Base-by-base conservation (phyloP, 345 rosid genomes). In the Hypericum androsaemum region DNA sequence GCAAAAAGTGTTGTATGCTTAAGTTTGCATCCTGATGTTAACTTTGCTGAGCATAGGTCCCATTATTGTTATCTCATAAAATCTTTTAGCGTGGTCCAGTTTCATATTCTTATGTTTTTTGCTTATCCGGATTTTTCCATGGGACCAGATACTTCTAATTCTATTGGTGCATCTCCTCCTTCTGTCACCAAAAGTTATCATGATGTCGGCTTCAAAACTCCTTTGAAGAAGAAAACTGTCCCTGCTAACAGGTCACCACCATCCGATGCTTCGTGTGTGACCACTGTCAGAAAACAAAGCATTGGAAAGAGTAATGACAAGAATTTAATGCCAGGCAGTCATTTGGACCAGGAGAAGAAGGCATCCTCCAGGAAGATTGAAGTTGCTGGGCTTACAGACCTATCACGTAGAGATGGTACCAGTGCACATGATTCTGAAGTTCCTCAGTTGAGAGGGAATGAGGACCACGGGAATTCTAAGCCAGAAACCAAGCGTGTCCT, bases 241-340 rank as follows among this genome's bases (percentile, higher is more conserved):
- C 72, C 77, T 36, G 54, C 61, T 13, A 74, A 71, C 61, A 76
- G 87, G 87, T 77, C 86, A 70, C 80, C 89, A 62, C 73, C 62
- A 2, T 47, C 68, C 0, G 63, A 62, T 62, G 43, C 71, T 63
- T 71, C 72, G 0, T 41, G n/a, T 6, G 64, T 63, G 68, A 66
- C 70, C 65, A 61, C 61, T 44, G 55, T 66, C 38, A 78, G 61
- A 62, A 80, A 66, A 61, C 79, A 72, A 69, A 63, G 41, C 38
- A 59, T 74, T 39, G 48, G 38, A 37, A 77, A 65, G 54, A 63
- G 57, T 46, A 71, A 66, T 51, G 65, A 70, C 62, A 66, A 42
- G 59, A 74, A 64, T 57, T 9, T 59, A 11, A 64, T 61, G 57
- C 12, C 57, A 60, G 55, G 61, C 14, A 37, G 37, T 43, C 65